Percentiles rank a stretch among this genome's conserved stretches.
phyloP scores from a whole-genome alignment of 169 alveolate species.

The Cryptosporidium sp. region DNA sequence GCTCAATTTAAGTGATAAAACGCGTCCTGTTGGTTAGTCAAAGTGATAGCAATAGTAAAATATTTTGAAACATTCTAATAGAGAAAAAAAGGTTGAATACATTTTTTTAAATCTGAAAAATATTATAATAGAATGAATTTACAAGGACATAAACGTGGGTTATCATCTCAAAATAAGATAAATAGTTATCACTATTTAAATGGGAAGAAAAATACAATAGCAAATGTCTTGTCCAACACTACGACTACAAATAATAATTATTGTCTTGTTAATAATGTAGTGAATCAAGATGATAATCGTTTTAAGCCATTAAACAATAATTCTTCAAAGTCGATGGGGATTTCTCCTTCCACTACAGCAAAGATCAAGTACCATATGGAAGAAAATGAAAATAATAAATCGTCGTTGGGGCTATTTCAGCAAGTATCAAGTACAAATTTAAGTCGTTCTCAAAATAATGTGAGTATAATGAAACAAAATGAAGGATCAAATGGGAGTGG shows the following conservation, averaged over 20 bases:
- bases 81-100: too few relatives aligned
- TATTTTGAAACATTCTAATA: neutral
- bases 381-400: constrained; percentile 1
- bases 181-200: neutral
- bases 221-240: neutral
- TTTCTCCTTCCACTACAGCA: constrained; percentile 1
- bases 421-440: neutral
- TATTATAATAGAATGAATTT: constrained; percentile 4
- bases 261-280: neutral
- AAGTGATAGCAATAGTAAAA: neutral
- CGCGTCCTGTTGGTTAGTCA: neutral
- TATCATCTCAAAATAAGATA: constrained; percentile 20
- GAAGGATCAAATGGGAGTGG: neutral
- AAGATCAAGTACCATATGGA: neutral
- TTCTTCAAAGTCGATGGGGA: neutral
- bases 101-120: neutral
- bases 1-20: neutral
- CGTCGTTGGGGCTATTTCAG: neutral
- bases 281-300: constrained; percentile 6
- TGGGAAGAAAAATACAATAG: constrained; percentile 9
- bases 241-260: neutral
- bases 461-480: neutral
- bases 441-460: neutral
- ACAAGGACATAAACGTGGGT: constrained; percentile 30
- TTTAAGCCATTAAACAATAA: neutral